Conservation (phyloP, 495 filamentous ascomycete genomes). For the Xylaria nigripes region DNA sequence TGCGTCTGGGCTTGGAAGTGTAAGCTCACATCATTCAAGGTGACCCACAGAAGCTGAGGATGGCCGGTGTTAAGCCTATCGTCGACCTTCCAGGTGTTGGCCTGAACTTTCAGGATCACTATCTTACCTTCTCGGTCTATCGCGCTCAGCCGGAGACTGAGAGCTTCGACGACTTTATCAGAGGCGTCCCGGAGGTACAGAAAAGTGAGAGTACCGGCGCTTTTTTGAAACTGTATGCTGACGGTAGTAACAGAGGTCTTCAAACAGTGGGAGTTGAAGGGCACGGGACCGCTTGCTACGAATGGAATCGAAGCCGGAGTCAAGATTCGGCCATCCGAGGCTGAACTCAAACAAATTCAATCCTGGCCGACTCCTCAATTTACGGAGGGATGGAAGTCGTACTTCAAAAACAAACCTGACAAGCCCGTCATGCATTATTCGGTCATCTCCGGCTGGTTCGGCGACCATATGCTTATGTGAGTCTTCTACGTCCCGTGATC, state of each 20-base stretch:
- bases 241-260: constrained; percentile 38
- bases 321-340: constrained; percentile 64
- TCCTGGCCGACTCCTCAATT: constrained; percentile 61
- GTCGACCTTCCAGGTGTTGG: constrained; percentile 77
- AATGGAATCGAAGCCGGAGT: constrained; percentile 81
- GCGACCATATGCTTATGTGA: constrained; percentile 61
- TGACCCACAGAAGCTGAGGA: constrained; percentile 64
- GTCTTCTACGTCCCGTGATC: background rate
- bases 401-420: constrained; percentile 79
- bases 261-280: constrained; percentile 71
- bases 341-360: constrained; percentile 61
- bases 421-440: constrained; percentile 83
- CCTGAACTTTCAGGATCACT: constrained; percentile 79
- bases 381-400: constrained; percentile 61
- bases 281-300: constrained; percentile 70
- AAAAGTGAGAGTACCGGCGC: constrained; percentile 35
- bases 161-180: constrained; percentile 72
- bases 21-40: constrained; percentile 16
- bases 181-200: constrained; percentile 63
- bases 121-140: constrained; percentile 69
- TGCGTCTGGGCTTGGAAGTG: background rate
- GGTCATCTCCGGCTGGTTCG: constrained; percentile 58
- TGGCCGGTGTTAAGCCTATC: constrained; percentile 60
- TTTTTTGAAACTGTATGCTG: background rate
- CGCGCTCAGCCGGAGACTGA: constrained; percentile 71